These are phyloP conservation scores for Vanrija sp. DNA, from an alignment of 1,284 basidiomycete species.

Conservation along the genomic window DNA sequence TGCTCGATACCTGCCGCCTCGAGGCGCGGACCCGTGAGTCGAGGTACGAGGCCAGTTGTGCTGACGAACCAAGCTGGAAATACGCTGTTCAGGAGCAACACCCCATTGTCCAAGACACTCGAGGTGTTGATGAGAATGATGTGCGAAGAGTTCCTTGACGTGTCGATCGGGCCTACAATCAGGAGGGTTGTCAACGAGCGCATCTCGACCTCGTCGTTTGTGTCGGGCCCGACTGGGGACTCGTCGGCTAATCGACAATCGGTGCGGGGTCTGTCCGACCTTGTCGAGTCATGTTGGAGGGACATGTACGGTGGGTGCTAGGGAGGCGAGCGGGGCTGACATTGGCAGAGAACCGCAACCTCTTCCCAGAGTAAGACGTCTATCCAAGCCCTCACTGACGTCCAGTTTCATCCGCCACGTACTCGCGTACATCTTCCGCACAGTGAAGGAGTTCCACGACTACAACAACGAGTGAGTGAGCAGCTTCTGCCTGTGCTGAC, in stretches of 20 bases:
- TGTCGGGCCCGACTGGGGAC: background rate
- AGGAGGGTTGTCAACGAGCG: conserved; percentile 3
- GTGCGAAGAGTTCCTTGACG: conserved; percentile 23
- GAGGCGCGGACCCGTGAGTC: conserved; percentile 7
- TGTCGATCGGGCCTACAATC: conserved; percentile 26
- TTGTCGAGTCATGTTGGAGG: conserved; percentile 23
- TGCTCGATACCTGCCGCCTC: conserved; percentile 9
- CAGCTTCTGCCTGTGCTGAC: background rate
- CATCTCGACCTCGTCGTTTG: background rate
- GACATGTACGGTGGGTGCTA: conserved; percentile 27
- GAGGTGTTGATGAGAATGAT: conserved; percentile 31
- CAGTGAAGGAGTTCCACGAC: conserved; percentile 25
- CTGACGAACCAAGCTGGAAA: conserved; percentile 14
- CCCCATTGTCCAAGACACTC: conserved; percentile 28
- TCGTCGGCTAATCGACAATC: background rate
- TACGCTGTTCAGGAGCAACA: conserved; percentile 32
- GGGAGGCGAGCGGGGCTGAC: background rate
- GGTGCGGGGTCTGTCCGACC: conserved; percentile 2
- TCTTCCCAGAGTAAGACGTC: conserved; percentile 25
- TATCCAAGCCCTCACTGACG: background rate
- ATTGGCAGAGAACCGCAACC: conserved; percentile 19
- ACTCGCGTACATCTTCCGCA: conserved; percentile 22
- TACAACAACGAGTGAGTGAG: conserved; percentile 17
- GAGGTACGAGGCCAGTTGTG: background rate
- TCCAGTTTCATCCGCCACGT: conserved; percentile 22